Evolutionary conservation across 768 basidiomycete genomes (phyloP), one percentile per base, ranked within the genome.

Genomic region (Phylloporus rhodoxanthus): DNA sequence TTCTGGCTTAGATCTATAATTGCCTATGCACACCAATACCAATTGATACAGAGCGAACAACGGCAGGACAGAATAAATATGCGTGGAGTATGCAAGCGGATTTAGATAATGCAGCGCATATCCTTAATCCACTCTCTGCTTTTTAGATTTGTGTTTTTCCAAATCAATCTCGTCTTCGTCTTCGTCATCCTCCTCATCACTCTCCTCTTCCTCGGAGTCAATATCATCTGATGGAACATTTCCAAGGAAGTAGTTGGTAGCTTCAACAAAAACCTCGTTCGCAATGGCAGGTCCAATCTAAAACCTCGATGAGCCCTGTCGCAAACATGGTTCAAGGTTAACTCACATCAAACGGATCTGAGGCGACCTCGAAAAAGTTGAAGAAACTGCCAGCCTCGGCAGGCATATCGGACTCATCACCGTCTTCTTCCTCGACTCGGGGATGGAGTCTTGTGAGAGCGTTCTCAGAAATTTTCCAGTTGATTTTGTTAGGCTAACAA

Each of bases 131-230:
- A 66, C 66, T 62, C 79, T 80, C 70, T 77, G 80, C 70, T 84
- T 88, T 71, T 91, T 91, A 47, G 80, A 61, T 54, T 80, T 76
- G 37, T 89, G 90, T 68, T 87, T 85, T 67, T 92, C 90, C 50
- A 92, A 71, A 69, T 92, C 90, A 69, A 92, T 92, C 66, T 91
- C 90, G 38, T 84, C 87, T 39, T 88, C 84, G 21, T 88, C 86
- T 28, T 85, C 84, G 3, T 87, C 85, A 25, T 85, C 84, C 1
- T 87, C 85, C 7, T 84, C 82, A 11, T 85, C 82, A 8, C 79
- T 78, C 8, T 80, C 77, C 38, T 83, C 81, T 13, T 83, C 83
- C 29, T 85, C 83, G 34, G 76, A 78, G 63, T 86, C 84, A 36
- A 76, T 52, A 19, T 83, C 81, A 17, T 81, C 81, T 6, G 73